Base-by-base conservation (phyloP, 2,329 filamentous ascomycete species). In the Alternaria panax region DNA sequence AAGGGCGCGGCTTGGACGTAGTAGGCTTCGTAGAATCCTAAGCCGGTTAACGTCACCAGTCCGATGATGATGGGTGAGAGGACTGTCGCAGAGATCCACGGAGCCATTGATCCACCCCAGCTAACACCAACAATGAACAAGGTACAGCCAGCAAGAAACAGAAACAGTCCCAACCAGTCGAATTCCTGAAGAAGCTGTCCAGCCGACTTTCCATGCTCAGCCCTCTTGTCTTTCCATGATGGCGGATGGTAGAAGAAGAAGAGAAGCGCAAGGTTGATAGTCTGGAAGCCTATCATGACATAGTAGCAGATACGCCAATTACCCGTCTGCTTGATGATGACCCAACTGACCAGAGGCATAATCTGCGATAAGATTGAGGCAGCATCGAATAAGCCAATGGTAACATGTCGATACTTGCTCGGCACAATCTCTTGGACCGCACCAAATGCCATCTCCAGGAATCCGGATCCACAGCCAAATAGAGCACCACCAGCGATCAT, bases 401-500 rank as follows among this genome's bases (percentile, higher is more conserved):
- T 77, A 22, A 75, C 69, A 58, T 79, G 73, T n/a, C 79, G 69
- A 57, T 75, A 77, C 32, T 69, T 70, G 56, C 75, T 78, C 8
- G 78, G 79, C 27, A 80, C 74, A 27, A 78, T 75, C 64, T 80
- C 79, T 66, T 74, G 70, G 14, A 74, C 70, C n/a, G 69, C 70
- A 32, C 70, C 78, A 62, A 78, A 81, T 14, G 75, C 71, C 67
- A 80, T 75, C 54, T 81, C 78, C 45, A 79, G 71, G 54, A 81
- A 78, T 1, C 79, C 79, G 20, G 72, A 72, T 5, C 78, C 79
- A n/a, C 75, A 69, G 16, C 80, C 79, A 51, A 81, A 80, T 22
- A 81, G 66, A 9, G 74, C 77, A 14, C 79, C 78, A 18, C 74
- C 74, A 5, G 71, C 76, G 53, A 81, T 80, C 78, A 81, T 80